Base-by-base conservation (phyloP, 768 basidiomycete species). In the Mycena maculata region DNA sequence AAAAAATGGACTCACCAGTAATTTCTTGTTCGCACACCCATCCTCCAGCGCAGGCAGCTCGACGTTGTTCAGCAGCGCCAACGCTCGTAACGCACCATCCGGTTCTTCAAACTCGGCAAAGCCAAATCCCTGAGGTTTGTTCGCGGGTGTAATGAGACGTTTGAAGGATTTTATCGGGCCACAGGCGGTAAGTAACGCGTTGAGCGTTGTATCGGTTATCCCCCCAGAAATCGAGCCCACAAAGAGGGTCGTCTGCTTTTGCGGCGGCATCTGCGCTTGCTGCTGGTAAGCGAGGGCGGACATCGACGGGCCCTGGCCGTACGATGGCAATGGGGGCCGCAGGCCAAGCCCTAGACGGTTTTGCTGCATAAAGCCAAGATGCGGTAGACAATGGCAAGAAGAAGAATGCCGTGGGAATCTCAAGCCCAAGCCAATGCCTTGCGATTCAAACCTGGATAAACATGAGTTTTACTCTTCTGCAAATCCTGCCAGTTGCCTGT, bases 41-140 rank as follows among this genome's bases (percentile, higher is more conserved):
- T 20, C 81, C 81, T 1, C 84, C 80, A 30, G 87, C 84, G 68
- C 83, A 80, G 69, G 86, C n/a, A 87, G 69, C 68, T 87, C 86
- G n/a, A 87, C 80, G 30, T 80, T 80, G 63, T 86, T 85, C 64
- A 87, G 73, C n/a, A 86, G 70, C 45, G 90, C 71, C 45, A 86
- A 62, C 4, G 86, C 94, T 67, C 96, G 86, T 67, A 96, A 79
- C 4, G 98, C 96, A 66, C 91, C 90, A 76, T 96, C 93, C 16
- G 97, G 94, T 60, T 96, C 96, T 76, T 96, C 93, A 75, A 88
- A 99, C 77, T 96, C 94, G 52, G 95, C 97, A 79, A 99, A 99
- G 12, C 96, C 98, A 75, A 99, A 99, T 4, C 95, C 95, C 82
- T 96, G 94, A 8, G 96, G 93, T 77, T 96, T 94, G 74, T 96